Evolutionary conservation across 148 eudicot species (phyloP).

Genomic region (Fallopia convolvulus): DNA sequence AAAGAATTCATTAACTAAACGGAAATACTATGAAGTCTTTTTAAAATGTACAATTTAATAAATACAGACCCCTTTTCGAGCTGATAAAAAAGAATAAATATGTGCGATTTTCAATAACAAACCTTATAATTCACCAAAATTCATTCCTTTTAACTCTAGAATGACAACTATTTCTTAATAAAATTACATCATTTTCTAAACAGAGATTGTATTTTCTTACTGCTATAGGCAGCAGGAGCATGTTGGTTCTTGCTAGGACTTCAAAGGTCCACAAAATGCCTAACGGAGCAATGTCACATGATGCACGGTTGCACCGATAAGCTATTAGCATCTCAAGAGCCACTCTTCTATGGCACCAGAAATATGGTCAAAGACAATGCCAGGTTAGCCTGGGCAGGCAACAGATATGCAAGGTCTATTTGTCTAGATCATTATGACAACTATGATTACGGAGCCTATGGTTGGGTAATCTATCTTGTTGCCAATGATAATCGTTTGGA

Average conservation of each 20-base stretch:
- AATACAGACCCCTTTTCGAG: too few species aligned
- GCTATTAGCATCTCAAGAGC: slow-evolving; percentile 54
- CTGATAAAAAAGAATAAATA: too few species aligned
- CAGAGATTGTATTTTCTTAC: not conserved
- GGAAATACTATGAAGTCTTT: too few species aligned
- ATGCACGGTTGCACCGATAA: slow-evolving; percentile 38
- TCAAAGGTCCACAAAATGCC: slow-evolving; percentile 73
- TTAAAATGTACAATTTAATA: too few species aligned
- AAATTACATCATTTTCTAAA: too few species aligned
- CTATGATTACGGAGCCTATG: slow-evolving; percentile 73
- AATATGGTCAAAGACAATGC: slow-evolving; percentile 26
- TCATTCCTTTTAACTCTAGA: too few species aligned
- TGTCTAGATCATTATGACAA: slow-evolving; percentile 43
- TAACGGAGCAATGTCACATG: slow-evolving; percentile 48
- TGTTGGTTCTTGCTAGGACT: slow-evolving; percentile 92
- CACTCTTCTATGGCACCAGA: slow-evolving; percentile 57
- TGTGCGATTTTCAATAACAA: too few species aligned
- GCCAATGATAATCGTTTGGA: slow-evolving; percentile 60
- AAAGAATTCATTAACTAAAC: too few species aligned
- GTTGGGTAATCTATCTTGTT: slow-evolving; percentile 84
- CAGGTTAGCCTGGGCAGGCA: slow-evolving; percentile 55
- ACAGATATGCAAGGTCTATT: slow-evolving; percentile 33
- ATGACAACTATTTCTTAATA: too few species aligned
- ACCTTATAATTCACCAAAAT: too few species aligned
- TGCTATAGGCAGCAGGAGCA: slow-evolving; percentile 84